A percentile compares a stretch with the other conserved stretches of the same genome.
These are phyloP conservation scores for Viridothelium virens DNA, from an alignment of 495 filamentous ascomycete species.

Conservation along the genomic window DNA sequence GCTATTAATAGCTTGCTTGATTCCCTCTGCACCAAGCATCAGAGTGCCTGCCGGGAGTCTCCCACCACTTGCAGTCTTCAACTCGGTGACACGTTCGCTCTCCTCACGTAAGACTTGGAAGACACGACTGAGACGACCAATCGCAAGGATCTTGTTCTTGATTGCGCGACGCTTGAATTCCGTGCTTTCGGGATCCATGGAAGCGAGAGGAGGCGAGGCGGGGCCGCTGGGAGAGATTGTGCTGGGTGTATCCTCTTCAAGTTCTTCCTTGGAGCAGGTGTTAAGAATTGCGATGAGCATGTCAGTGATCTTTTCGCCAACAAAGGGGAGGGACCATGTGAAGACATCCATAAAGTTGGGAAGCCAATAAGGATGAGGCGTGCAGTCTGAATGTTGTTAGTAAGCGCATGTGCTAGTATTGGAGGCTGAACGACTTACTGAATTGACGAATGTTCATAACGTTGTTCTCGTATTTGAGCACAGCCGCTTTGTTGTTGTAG, in stretches of 20 bases:
- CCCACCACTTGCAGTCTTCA: constrained; percentile 93
- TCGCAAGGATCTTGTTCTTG: constrained; percentile 99
- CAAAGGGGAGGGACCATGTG: constrained; percentile 97
- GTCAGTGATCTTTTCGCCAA: constrained; percentile 98
- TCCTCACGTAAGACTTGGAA: constrained; percentile 98
- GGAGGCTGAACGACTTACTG: constrained; percentile 39
- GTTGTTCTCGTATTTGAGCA: constrained; percentile 98
- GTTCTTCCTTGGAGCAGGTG: constrained; percentile 94
- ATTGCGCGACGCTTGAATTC: constrained; percentile 92
- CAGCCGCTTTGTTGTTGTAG: constrained; percentile 99
- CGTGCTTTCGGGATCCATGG: constrained; percentile 68
- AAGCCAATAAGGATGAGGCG: constrained; percentile 97
- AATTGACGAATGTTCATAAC: constrained; percentile 99
- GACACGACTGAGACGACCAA: constrained; percentile 90
- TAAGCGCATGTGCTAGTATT: no score
- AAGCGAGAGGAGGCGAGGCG: constrained; percentile 55
- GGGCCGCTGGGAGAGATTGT: constrained; percentile 55
- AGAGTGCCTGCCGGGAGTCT: constrained; percentile 90
- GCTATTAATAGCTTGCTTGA: constrained; percentile 95
- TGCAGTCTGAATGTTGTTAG: constrained; percentile 55
- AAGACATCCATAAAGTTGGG: constrained; percentile 99
- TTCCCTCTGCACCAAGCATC: constrained; percentile 96
- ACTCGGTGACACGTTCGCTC: constrained; percentile 89
- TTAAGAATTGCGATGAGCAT: constrained; percentile 99
- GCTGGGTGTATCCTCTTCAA: constrained; percentile 67